Conservation (phyloP, 768 basidiomycete genomes). For the Calocera viscosa region DNA sequence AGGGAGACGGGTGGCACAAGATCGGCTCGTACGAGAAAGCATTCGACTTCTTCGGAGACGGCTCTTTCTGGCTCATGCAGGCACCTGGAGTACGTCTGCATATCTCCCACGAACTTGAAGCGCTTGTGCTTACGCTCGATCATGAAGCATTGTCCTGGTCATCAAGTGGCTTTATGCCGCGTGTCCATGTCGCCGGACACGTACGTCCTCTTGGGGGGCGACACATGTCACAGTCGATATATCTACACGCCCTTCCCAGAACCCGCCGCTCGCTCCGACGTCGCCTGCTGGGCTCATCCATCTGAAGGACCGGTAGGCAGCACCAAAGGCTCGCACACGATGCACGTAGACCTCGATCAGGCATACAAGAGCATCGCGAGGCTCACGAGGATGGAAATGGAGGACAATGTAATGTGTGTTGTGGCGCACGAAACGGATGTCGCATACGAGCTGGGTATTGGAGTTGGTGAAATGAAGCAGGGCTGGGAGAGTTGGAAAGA, state of each 20-base stretch:
- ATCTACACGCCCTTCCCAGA: not conserved
- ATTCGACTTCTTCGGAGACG: not conserved
- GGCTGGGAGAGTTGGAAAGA: constrained; percentile 3
- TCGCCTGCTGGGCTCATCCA: not conserved
- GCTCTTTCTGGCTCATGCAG: not conserved
- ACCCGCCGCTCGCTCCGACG: not conserved
- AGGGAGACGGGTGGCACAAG: not conserved
- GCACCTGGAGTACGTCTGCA: not conserved
- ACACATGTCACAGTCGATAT: not conserved
- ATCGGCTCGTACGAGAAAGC: not conserved
- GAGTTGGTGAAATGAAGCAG: not conserved
- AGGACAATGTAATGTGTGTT: not conserved
- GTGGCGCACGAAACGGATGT: constrained; percentile 2
- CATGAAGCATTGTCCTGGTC: constrained; percentile 1
- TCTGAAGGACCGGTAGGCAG: not conserved
- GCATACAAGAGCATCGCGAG: not conserved
- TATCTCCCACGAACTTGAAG: not conserved
- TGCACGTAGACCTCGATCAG: not conserved
- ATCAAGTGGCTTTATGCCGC: not conserved
- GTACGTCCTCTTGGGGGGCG: not conserved
- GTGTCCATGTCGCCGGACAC: constrained; percentile 4
- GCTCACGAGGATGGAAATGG: constrained; percentile 5
- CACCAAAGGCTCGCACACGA: not conserved
- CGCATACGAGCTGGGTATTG: not conserved
- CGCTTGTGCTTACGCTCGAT: not conserved